Percentiles rank a stretch among this genome's conserved stretches.
Conservation (phyloP, 805 yeast species). For the Isabelozyma rhagii region DNA sequence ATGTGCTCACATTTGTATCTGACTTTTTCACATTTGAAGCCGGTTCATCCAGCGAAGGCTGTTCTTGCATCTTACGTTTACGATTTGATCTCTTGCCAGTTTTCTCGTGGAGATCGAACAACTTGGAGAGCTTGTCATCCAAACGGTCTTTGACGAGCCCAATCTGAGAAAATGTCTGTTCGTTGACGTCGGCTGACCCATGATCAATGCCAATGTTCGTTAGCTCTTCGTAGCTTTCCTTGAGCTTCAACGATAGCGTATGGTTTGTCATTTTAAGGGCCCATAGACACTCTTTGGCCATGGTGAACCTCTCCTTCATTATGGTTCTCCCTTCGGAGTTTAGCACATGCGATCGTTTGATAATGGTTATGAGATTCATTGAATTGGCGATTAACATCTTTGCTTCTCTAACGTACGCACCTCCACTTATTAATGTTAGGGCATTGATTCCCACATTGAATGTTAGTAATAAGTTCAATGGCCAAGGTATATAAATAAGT, state of each 20-base stretch:
- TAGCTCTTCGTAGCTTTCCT: conserved; percentile 37
- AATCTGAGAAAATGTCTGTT: conserved; percentile 45
- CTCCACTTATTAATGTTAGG: conserved; percentile 42
- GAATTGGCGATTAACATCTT: conserved; percentile 20
- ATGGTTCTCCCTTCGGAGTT: conserved; percentile 27
- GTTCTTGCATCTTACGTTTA: neutral
- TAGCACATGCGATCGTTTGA: conserved; percentile 28
- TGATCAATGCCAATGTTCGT: conserved; percentile 47
- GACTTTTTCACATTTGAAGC: neutral
- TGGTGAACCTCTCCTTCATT: conserved; percentile 35
- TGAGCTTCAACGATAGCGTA: conserved; percentile 43
- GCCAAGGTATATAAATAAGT: conserved; percentile 48
- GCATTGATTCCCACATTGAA: conserved; percentile 43
- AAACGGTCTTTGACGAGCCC: conserved; percentile 21
- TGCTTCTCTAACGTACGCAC: conserved; percentile 25
- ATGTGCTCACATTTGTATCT: neutral
- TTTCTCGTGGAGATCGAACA: conserved; percentile 15
- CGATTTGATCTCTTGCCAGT: neutral
- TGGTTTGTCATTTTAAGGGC: conserved; percentile 54
- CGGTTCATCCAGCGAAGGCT: too few species aligned
- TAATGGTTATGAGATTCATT: conserved; percentile 16
- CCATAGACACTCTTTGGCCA: conserved; percentile 65
- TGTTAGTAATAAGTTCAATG: conserved; percentile 41
- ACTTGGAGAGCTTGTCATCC: conserved; percentile 14
- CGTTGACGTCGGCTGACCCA: conserved; percentile 51